A percentile compares a stretch with the other conserved stretches of the same genome.
These are phyloP conservation scores for Venturia nashicola DNA, from an alignment of 2,329 filamentous ascomycete genomes.

Conservation along the genomic window DNA sequence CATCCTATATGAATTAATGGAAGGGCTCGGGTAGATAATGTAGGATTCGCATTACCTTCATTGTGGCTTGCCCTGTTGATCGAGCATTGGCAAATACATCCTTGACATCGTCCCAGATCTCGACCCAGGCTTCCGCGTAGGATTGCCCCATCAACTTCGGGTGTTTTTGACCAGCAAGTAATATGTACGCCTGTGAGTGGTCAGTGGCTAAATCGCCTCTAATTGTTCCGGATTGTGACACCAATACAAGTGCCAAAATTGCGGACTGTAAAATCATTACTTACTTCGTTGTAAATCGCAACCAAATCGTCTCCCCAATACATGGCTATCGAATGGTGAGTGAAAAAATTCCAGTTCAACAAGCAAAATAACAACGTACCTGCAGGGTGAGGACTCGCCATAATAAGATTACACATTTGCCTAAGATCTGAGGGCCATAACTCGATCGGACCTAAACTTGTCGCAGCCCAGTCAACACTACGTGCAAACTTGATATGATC, in stretches of 20 bases:
- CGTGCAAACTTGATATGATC: slow-evolving; percentile 62
- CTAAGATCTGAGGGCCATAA: slow-evolving; percentile 60
- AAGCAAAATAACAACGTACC: slow-evolving; percentile 3
- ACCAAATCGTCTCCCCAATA: slow-evolving; percentile 66
- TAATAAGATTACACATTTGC: slow-evolving; percentile 69
- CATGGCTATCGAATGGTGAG: slow-evolving; percentile 50
- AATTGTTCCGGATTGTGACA: background rate
- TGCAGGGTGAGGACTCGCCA: slow-evolving; percentile 55
- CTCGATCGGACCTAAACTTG: slow-evolving; percentile 63
- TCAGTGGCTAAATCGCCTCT: background rate
- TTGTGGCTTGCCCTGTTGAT: slow-evolving; percentile 61
- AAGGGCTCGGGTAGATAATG: background rate
- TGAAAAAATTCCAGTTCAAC: slow-evolving; percentile 13
- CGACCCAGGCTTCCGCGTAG: slow-evolving; percentile 57
- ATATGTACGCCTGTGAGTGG: slow-evolving; percentile 29
- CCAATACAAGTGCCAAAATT: background rate
- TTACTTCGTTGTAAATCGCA: slow-evolving; percentile 62
- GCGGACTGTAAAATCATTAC: slow-evolving; percentile 18
- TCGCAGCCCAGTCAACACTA: slow-evolving; percentile 60
- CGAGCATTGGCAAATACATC: slow-evolving; percentile 56
- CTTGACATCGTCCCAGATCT: slow-evolving; percentile 62
- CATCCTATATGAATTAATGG: slow-evolving; percentile 34
- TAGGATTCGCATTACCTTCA: slow-evolving; percentile 42
- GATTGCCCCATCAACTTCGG: slow-evolving; percentile 61
- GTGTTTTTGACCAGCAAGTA: slow-evolving; percentile 63